A percentile compares a stretch with the other conserved stretches of the same genome.
Evolutionary conservation across 1,284 basidiomycete genomes (phyloP).

Genomic region (Pholiota adiposa): DNA sequence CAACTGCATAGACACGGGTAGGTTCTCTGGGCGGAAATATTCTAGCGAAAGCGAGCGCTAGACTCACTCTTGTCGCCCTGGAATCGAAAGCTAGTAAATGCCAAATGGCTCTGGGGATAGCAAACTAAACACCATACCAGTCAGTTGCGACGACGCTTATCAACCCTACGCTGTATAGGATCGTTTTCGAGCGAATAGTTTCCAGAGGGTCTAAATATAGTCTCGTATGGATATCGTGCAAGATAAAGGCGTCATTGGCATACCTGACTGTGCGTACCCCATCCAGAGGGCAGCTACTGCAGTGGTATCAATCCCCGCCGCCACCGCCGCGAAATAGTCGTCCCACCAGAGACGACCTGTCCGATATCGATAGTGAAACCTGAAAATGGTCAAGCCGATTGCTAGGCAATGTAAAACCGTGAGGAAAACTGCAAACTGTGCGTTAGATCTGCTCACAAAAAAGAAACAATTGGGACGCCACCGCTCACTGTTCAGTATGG

Average conservation of each 20-base stretch:
- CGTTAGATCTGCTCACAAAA: not conserved
- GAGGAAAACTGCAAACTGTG: constrained; percentile 1
- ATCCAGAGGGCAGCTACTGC: constrained; percentile 6
- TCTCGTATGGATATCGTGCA: not conserved
- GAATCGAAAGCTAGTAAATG: not conserved
- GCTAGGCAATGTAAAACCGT: constrained; percentile 10
- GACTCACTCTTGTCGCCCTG: constrained; percentile 15
- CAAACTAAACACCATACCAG: not conserved
- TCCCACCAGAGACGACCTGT: constrained; percentile 16
- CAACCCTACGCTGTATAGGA: constrained; percentile 9
- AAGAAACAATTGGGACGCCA: not conserved
- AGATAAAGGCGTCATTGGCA: not conserved
- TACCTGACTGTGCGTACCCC: constrained; percentile 7
- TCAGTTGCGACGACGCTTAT: constrained; percentile 7
- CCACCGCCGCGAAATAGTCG: constrained; percentile 6
- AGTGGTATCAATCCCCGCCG: constrained; percentile 3
- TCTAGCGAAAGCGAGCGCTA: constrained; percentile 17
- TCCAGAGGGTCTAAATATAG: not conserved
- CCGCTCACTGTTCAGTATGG: not conserved
- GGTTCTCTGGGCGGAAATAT: constrained; percentile 10
- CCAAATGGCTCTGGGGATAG: too few species aligned
- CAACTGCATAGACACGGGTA: constrained; percentile 9
- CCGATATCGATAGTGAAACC: constrained; percentile 10
- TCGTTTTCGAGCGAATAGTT: constrained; percentile 1
- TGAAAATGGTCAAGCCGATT: constrained; percentile 7